These are phyloP conservation scores for Xylariaceae sp. DNA, from an alignment of 2,329 filamentous ascomycete species.

Conservation along the genomic window DNA sequence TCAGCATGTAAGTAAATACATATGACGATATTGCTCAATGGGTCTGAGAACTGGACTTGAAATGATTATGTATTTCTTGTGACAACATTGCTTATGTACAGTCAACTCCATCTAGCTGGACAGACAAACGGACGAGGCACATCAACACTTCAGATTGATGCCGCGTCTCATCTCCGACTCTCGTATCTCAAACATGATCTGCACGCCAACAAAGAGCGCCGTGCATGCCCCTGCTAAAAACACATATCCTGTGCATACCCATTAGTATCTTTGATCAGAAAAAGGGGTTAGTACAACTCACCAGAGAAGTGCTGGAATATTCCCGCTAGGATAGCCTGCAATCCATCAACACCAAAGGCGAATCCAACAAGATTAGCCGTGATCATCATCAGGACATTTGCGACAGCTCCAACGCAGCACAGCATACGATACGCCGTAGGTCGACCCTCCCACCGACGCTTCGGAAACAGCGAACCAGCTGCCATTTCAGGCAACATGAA, in stretches of 20 bases:
- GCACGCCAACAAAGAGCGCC: conserved; percentile 77
- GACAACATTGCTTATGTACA: too few relatives aligned
- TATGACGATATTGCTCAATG: too few relatives aligned
- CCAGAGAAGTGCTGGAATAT: conserved; percentile 71
- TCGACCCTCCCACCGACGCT: conserved; percentile 60
- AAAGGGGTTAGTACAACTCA: conserved; percentile 33
- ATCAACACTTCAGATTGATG: conserved; percentile 73
- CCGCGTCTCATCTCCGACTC: conserved; percentile 79
- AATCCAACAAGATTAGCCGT: conserved; percentile 91
- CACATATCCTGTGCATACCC: conserved; percentile 48
- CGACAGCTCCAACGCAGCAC: conserved; percentile 73
- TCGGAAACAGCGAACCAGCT: conserved; percentile 66
- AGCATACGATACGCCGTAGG: conserved; percentile 74
- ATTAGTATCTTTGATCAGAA: conserved; percentile 2
- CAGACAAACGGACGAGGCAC: too few relatives aligned
- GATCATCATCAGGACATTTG: conserved; percentile 93
- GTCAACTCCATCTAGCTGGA: too few relatives aligned
- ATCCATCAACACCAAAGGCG: conserved; percentile 81
- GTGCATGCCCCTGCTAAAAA: conserved; percentile 68
- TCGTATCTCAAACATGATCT: conserved; percentile 95
- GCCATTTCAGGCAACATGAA: conserved; percentile 89
- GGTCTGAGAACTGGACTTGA: too few relatives aligned
- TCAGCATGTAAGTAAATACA: too few relatives aligned
- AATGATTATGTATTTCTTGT: too few relatives aligned
- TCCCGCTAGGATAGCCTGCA: conserved; percentile 68